Evolutionary conservation across 1,139 yeast species (phyloP).

Genomic region (Meyerozyma athensensis): DNA sequence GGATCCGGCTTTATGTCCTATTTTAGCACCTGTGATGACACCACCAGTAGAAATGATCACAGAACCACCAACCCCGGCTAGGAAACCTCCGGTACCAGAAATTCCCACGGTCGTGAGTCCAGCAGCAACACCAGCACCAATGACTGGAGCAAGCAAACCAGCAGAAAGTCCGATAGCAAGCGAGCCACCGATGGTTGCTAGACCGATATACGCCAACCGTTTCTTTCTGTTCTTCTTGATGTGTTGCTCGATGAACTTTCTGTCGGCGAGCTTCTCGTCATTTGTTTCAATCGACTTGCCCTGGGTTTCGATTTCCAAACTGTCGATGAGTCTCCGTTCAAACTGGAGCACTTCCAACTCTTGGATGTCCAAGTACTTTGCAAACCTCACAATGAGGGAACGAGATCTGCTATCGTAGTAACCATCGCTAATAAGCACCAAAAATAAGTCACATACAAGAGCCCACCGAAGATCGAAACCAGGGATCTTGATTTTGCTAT

Average conservation of each 20-base stretch:
- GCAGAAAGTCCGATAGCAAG: slow-evolving; percentile 92
- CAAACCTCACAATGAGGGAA: slow-evolving; percentile 64
- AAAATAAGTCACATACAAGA: slow-evolving; percentile 80
- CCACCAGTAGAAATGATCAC: slow-evolving; percentile 92
- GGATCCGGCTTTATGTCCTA: slow-evolving; percentile 82
- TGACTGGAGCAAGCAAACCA: slow-evolving; percentile 93
- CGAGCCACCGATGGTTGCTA: slow-evolving; percentile 97
- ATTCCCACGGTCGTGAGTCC: slow-evolving; percentile 94
- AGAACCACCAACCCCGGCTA: slow-evolving; percentile 97
- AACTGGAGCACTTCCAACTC: slow-evolving; percentile 75
- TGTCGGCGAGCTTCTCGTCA: slow-evolving; percentile 73
- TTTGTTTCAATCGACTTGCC: slow-evolving; percentile 46
- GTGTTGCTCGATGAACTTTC: slow-evolving; percentile 63
- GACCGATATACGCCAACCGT: slow-evolving; percentile 81
- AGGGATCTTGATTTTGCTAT: slow-evolving; percentile 11
- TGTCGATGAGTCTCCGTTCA: slow-evolving; percentile 85
- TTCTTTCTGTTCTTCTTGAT: slow-evolving; percentile 59
- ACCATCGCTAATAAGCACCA: slow-evolving; percentile 77
- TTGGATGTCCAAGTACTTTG: slow-evolving; percentile 52
- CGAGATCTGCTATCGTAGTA: slow-evolving; percentile 88
- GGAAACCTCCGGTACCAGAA: slow-evolving; percentile 82
- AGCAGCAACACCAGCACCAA: slow-evolving; percentile 97
- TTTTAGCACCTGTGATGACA: slow-evolving; percentile 83
- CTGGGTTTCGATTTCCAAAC: slow-evolving; percentile 79
- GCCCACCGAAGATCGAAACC: slow-evolving; percentile 91